Conservation (phyloP, 2,329 filamentous ascomycete species). For the Neurospora crassa region DNA sequence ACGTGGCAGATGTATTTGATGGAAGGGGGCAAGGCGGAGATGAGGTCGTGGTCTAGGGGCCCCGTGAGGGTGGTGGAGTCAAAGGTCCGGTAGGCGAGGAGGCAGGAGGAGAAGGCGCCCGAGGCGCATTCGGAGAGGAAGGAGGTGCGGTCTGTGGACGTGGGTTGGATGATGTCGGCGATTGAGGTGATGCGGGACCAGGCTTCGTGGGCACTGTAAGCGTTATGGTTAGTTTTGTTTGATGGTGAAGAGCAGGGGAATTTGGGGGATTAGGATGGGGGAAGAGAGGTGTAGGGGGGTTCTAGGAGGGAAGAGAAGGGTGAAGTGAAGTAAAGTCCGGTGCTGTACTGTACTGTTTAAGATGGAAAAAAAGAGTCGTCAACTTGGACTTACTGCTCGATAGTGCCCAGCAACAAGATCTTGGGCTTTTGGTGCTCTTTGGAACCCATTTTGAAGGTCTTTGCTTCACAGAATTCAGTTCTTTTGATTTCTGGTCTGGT, state of each 20-base stretch:
- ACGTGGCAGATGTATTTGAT: conserved; percentile 53
- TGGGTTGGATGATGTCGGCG: too few species aligned
- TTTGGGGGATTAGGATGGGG: too few species aligned
- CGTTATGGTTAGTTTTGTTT: too few species aligned
- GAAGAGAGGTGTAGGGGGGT: too few species aligned
- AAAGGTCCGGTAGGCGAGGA: conserved; percentile 64
- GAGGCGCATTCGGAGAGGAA: background rate
- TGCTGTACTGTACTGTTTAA: background rate
- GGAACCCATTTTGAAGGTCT: background rate
- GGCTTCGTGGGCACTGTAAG: background rate
- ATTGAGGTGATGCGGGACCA: background rate
- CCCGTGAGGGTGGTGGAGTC: conserved; percentile 56
- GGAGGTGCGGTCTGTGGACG: too few species aligned
- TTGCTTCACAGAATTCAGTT: background rate
- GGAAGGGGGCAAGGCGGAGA: conserved; percentile 44
- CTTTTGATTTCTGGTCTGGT: background rate
- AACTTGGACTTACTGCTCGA: conserved; percentile 48
- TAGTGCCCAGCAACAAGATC: conserved; percentile 52
- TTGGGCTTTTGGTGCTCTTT: conserved; percentile 30
- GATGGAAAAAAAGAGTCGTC: conserved; percentile 1
- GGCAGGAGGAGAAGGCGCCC: conserved; percentile 27
- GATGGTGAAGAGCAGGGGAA: too few species aligned
- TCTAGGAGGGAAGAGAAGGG: background rate
- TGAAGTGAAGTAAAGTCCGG: background rate
- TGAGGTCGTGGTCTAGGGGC: conserved; percentile 59